Conservation (phyloP, 2,329 filamentous ascomycete species). For the Cladosporium sp. region DNA sequence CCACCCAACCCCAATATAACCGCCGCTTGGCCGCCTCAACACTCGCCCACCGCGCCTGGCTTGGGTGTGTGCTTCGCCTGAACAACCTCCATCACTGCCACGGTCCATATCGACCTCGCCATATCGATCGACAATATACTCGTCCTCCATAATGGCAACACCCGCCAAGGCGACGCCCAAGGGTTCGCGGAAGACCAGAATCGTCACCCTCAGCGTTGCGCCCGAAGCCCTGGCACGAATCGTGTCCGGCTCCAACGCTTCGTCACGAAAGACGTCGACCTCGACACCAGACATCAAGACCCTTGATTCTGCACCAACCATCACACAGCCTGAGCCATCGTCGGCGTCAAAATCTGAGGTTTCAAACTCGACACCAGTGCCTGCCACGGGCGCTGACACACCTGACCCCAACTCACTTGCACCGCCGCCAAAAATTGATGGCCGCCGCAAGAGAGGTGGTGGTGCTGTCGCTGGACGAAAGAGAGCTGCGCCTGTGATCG, state of each 20-base stretch:
- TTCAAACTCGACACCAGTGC: constrained; percentile 42
- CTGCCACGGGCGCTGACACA: constrained; percentile 35
- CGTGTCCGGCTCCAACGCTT: background rate
- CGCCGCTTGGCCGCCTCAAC: constrained; percentile 9
- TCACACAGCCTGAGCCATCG: constrained; percentile 16
- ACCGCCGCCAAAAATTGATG: constrained; percentile 46
- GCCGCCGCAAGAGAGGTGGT: constrained; percentile 68
- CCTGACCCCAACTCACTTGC: constrained; percentile 43
- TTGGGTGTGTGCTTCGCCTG: background rate
- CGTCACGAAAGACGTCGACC: constrained; percentile 12
- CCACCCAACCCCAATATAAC: constrained; percentile 12
- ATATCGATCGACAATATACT: constrained; percentile 4
- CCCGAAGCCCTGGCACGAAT: constrained; percentile 14
- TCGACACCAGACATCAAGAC: background rate
- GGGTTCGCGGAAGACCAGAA: constrained; percentile 18
- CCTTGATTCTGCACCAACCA: constrained; percentile 7
- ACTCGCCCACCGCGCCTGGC: background rate
- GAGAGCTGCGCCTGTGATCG: constrained; percentile 44
- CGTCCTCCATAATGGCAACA: constrained; percentile 6
- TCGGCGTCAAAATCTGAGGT: constrained; percentile 42
- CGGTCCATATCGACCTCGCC: background rate
- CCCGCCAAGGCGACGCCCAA: constrained; percentile 12
- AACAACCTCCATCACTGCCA: background rate
- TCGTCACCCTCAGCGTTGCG: constrained; percentile 17
- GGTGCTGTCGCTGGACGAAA: constrained; percentile 33